These are phyloP conservation scores for Sherardia arvensis DNA, from an alignment of 257 asterid genomes.

Conservation along the genomic window DNA sequence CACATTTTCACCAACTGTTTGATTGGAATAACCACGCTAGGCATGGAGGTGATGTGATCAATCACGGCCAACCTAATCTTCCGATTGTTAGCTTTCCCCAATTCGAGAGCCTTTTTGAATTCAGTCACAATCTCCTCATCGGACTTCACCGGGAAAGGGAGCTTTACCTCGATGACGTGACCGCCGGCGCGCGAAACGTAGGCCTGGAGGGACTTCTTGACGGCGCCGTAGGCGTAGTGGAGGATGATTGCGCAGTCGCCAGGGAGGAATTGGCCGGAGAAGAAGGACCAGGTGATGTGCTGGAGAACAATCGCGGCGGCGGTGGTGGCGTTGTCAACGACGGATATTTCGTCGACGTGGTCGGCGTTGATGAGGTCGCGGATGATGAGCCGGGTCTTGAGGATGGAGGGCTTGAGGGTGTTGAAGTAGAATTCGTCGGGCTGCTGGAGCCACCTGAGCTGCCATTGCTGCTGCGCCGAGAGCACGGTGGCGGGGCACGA, in stretches of 20 bases:
- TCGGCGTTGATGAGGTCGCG: constrained; percentile 60
- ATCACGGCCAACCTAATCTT: constrained; percentile 68
- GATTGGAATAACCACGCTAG: constrained; percentile 62
- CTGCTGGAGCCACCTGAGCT: constrained; percentile 60
- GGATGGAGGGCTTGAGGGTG: constrained; percentile 52
- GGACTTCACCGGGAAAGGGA: constrained; percentile 66
- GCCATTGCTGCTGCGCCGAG: constrained; percentile 69
- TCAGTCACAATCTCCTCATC: constrained; percentile 41
- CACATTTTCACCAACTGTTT: constrained; percentile 63
- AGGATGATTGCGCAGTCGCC: constrained; percentile 70
- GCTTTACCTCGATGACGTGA: constrained; percentile 61
- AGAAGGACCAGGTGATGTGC: constrained; percentile 59
- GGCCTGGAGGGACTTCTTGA: constrained; percentile 69
- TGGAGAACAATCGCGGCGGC: constrained; percentile 81
- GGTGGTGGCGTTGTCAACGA: constrained; percentile 91
- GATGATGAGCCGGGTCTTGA: constrained; percentile 41
- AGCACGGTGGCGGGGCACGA: constrained; percentile 70
- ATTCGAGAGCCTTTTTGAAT: constrained; percentile 49
- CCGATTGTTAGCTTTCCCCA: constrained; percentile 41
- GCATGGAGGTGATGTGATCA: constrained; percentile 85
- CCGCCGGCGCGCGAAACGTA: constrained; percentile 86
- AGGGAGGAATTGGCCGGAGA: constrained; percentile 27
- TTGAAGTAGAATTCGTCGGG: constrained; percentile 70
- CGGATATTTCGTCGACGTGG: constrained; percentile 59
- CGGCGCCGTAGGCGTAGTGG: constrained; percentile 79